Evolutionary conservation across 73 alveolate species (phyloP), one percentile per base, ranked within the genome.

Genomic region (Blepharisma stoltei): DNA sequence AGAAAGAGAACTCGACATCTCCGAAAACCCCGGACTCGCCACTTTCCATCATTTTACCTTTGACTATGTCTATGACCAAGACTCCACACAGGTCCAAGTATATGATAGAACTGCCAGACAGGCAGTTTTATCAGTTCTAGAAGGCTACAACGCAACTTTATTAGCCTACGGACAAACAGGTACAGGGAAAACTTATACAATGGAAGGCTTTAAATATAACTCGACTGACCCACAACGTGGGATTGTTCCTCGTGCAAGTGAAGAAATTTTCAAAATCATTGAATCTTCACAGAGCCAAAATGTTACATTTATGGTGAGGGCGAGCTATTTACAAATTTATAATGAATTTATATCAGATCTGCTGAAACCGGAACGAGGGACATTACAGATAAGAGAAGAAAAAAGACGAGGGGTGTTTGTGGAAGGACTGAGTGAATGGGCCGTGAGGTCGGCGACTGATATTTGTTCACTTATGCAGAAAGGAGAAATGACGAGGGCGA

Each of bases 81-180:
- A 88, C 67, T 82, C 98, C 14, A 83, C 97, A 6, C 97, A 97
- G 82, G 97, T 94, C 81, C 93, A 85, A 71, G 99, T 96, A 6
- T 97, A 96, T 77, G 94, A 91, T 37, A 87, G 86, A 78, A 93
- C 99, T 8, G 99, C 99, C 32, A 94, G 94, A 68, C 89, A 88
- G 11, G 96, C 98, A 27, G 99, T 93, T 6, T 14, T 46, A 52
- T 81, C 94, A 25, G 97, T 93, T 67, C 84, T 93, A 18, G 98
- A 96, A 77, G 99, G 99, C 5, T 96, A 94, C 80, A 96, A 96
- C 84, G 97, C 99, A 9, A 96, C 99, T 6, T 92, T 96, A 27
- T 86, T 96, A 84, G 99, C 99, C 18, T 96, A 96, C 87, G 99
- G 99, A 8, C 89, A 96, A 82, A 96, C 99, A 6, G 99, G 99